Conservation (phyloP, 139 green algal species). For the Chlamydomonas sp. region DNA sequence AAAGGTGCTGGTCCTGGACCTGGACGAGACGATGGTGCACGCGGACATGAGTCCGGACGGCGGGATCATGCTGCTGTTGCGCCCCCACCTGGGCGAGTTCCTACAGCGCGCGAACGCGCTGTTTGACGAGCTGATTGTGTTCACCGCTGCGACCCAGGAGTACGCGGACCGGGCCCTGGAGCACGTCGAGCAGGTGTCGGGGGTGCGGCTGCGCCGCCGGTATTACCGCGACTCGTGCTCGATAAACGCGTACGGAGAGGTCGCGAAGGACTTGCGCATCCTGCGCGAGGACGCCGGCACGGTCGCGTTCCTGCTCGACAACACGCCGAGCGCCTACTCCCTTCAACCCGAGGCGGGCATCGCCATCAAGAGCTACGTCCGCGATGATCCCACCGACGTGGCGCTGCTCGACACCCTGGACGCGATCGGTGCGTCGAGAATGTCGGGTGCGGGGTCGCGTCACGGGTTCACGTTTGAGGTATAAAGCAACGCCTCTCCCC, state of each 20-base stretch:
- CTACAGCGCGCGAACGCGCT: background rate
- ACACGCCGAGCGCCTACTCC: conserved; percentile 4
- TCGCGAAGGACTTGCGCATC: background rate
- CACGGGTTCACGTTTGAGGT: too few species aligned
- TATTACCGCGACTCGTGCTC: conserved; percentile 4
- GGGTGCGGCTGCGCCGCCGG: background rate
- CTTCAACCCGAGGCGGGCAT: conserved; percentile 1
- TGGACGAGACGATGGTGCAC: conserved; percentile 11
- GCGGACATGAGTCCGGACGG: background rate
- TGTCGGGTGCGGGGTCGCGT: too few species aligned
- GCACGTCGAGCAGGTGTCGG: background rate
- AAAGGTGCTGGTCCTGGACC: conserved; percentile 3
- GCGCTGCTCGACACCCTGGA: background rate
- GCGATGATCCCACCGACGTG: background rate
- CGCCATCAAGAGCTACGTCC: background rate
- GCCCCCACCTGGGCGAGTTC: background rate
- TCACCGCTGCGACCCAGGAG: background rate
- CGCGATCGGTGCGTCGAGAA: too few species aligned
- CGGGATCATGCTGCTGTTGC: too few species aligned
- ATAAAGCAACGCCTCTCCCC: too few species aligned
- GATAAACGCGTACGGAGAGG: background rate
- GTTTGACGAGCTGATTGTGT: conserved; percentile 7
- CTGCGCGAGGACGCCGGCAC: background rate
- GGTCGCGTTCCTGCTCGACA: background rate
- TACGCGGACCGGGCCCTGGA: background rate